Conservation (phyloP, 768 basidiomycete species). For the Amanita rubescens region DNA sequence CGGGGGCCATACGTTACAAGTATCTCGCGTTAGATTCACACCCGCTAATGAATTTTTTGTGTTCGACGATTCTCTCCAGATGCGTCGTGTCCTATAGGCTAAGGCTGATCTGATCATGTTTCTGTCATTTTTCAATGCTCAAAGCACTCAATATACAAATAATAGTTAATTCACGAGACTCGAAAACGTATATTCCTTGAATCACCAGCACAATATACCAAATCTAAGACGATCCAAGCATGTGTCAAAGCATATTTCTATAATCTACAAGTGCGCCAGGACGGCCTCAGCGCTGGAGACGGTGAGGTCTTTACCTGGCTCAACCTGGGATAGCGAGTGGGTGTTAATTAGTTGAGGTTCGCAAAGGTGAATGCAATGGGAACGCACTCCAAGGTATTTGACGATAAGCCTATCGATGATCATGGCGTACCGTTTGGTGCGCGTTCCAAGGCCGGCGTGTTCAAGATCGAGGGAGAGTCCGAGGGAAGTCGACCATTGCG, state of each 20-base stretch:
- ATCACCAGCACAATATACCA: neutral
- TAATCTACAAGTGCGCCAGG: conserved; percentile 32
- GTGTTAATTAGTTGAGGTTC: neutral
- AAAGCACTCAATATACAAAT: too few species aligned
- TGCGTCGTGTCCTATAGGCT: too few species aligned
- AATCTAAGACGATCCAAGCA: too few species aligned
- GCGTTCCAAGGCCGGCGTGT: conserved; percentile 41
- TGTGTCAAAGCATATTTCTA: neutral
- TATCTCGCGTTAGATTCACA: too few species aligned
- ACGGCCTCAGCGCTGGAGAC: conserved; percentile 54
- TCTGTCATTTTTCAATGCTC: too few species aligned
- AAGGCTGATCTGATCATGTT: too few species aligned
- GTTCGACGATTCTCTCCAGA: too few species aligned
- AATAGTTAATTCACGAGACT: too few species aligned
- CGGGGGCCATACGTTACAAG: too few species aligned
- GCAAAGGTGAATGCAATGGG: neutral
- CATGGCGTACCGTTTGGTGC: conserved; percentile 56
- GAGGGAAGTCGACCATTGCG: conserved; percentile 47
- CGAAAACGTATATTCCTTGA: too few species aligned
- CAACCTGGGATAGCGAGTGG: conserved; percentile 28
- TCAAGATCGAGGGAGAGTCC: conserved; percentile 50
- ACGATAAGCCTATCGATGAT: conserved; percentile 67
- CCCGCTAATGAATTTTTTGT: too few species aligned
- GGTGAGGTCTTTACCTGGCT: conserved; percentile 40
- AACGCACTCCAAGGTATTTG: conserved; percentile 51